Base-by-base conservation (phyloP, 2,329 filamentous ascomycete species). In the Paracorniculantispora psalliotae region DNA sequence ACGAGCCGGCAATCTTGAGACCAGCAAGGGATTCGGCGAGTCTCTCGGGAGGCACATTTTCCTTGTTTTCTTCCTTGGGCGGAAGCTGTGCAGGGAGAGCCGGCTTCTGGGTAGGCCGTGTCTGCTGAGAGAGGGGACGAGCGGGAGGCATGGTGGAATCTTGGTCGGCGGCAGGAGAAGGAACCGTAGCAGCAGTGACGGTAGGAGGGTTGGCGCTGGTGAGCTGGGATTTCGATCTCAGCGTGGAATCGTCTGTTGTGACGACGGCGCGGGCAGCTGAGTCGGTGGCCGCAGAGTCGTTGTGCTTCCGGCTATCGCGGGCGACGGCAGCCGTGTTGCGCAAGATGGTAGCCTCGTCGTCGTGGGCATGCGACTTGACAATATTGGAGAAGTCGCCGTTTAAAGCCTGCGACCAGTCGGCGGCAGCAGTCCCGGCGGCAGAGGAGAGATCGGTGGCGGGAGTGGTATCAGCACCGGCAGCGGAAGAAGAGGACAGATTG, bases 41-140 rank as follows among this genome's bases (percentile, higher is more conserved):
- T 25, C 35, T 52, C 35, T 54, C 50, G 4, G 57, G 57, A 19
- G 57, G 57, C 12, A 59, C 50, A 26, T 59, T 59, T 59, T 59
- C 57, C 51, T 59, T 59, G 33, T 59, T 59, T 23, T 59, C 57
- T 17, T 44, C 41, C 23, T 12, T 23, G 1, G 21, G 50, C 17
- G 46, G 47, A n/a, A 46, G 28, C 2, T 44, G 26, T 5, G 37
- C 13, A 30, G 39, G 26, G 9, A n/a, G 21, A 4, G 28, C 21
- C 13, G 26, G 43, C 50, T 54, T 59, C 60, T 79, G 73, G 63
- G 84, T 81, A 23, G 77, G 68, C 33, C 71, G 72, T 56, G 70
- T 72, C 62, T 81, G 77, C 19, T 65, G 62, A 8, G 59, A 23
- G 12, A 56, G 43, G 8, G 57, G 57, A 10, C 26, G 43, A 57